Base-by-base conservation (phyloP, 345 rosid species). In the Arabidopsis arenosa region DNA sequence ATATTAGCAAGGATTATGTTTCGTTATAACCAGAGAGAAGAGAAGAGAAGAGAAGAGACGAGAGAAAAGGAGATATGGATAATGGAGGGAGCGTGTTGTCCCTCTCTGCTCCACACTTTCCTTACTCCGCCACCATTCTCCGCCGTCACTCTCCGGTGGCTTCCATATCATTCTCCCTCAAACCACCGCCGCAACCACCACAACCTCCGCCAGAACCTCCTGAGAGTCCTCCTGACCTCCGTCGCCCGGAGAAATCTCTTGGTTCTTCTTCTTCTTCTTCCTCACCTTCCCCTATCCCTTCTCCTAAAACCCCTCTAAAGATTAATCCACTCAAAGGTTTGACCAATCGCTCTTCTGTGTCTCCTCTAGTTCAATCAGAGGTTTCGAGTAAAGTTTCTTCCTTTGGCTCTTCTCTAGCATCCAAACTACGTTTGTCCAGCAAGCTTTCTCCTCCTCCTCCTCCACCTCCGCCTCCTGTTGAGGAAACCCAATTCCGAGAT, bases 381-480 rank as follows among this genome's bases (percentile, higher is more conserved):
- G 3, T 73, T 40, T 13, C 49, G 33, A 36, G 77, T 40, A 77
- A 77, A 72, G 80, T 28, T 33, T 65, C 74, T 14, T 58, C 72
- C 72, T 75, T 84, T 61, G 40, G 66, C 49, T 73, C 74, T 60
- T 51, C 89, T 73, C 84, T 93, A 45, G 84, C 93, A 18, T 54
- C 78, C 62, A 93, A 88, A 63, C 88, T 94, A 68, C 82, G 95
- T 70, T 86, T 92, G 49, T 87, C 96, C 65, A 90, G 92, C 82
- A 89, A 86, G 68, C 88, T 92, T 36, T 79, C 86, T 39, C 95
- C 90, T 6, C 93, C 93, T 21, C 26, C 26, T 0, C 77, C 85
- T 1, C 76, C 83, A 0, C 62, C 75, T 0, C 41, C 71, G 15
- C 52, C 62, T n/a, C 70, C 63, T 3, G 63, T 63, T 11, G 74